Percentiles rank a stretch among this genome's conserved stretches.
Evolutionary conservation across 208 protist genomes (phyloP).

Genomic region (Trypanosoma lewisi): DNA sequence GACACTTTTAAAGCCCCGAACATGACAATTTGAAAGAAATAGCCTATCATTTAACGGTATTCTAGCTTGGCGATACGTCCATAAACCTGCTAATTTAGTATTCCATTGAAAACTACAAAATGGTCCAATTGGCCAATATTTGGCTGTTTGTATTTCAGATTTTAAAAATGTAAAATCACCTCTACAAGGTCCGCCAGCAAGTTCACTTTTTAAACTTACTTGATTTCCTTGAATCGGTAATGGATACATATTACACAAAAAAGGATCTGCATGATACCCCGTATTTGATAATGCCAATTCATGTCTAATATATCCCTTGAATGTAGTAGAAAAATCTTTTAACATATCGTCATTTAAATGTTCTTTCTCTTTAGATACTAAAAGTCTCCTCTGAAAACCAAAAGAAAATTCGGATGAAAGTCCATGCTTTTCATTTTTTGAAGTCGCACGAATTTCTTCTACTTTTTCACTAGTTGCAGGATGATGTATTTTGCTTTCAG

Average conservation of each 20-base stretch:
- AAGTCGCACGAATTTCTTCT: slow-evolving; percentile 65
- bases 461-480: slow-evolving; percentile 60
- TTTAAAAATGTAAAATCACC: slow-evolving; percentile 70
- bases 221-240: slow-evolving; percentile 69
- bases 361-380: slow-evolving; percentile 51
- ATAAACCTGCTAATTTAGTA: slow-evolving; percentile 61
- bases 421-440: slow-evolving; percentile 48
- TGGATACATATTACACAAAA: slow-evolving; percentile 82
- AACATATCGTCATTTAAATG: slow-evolving; percentile 28
- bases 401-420: slow-evolving; percentile 59
- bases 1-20: slow-evolving; percentile 75
- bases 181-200: slow-evolving; percentile 56
- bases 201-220: slow-evolving; percentile 51
- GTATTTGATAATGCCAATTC: slow-evolving; percentile 44
- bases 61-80: slow-evolving; percentile 47
- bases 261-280: slow-evolving; percentile 69
- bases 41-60: slow-evolving; percentile 84
- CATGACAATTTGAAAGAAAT: slow-evolving; percentile 75
- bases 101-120: slow-evolving; percentile 81
- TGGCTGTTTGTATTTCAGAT: slow-evolving; percentile 63
- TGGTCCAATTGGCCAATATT: slow-evolving; percentile 66
- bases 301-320: slow-evolving; percentile 75
- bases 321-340: slow-evolving; percentile 51
- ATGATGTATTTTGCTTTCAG: slow-evolving; percentile 66
- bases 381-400: slow-evolving; percentile 64